Evolutionary conservation across 805 yeast genomes (phyloP), one percentile per base, ranked within the genome.

Genomic region (Spathaspora boniae): DNA sequence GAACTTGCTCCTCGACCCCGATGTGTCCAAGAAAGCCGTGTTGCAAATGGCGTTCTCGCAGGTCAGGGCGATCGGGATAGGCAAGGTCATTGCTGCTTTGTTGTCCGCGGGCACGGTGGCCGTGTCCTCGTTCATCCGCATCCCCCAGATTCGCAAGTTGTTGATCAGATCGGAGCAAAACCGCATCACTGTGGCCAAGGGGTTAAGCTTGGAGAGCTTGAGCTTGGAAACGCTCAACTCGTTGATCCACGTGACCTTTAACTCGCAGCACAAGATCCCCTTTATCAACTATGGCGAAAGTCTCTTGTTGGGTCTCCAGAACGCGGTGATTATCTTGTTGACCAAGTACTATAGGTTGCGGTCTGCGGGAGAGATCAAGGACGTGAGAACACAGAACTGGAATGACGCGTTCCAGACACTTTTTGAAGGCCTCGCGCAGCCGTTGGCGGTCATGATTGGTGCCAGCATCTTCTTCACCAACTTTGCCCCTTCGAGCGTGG

Each of bases 231-330:
- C 60, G 1, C 43, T 62, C 40, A 53, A 56, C 36, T 60, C 65
- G 26, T 54, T 64, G 39, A 50, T 65, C 24, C 72, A 66, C 46
- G 65, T 61, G 24, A 51, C 62, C 16, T 67, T 62, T 51, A 65
- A 67, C 41, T 35, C 45, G 22, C 68, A 64, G 21, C 53, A 54
- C 34, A 41, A 53, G 16, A 60, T 57, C 38, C 46, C 58, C 30
- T 67, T 67, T 36, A 45, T 63, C 27, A 58, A 58, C 32, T 67
- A 66, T 41, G 73, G 73, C 5, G 73, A 67, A 46, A 51, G 62
- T 19, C 42, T 63, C 15, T 51, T 66, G 20, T 41, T 66, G 27
- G 71, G 69, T 1, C 26, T 64, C 12, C 73, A 67, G 43, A 65
- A 67, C 40, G 47, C 55, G 4, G 57, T 47, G n/a, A 56, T 67